Evolutionary conservation across 495 filamentous ascomycete species (phyloP).

Genomic region (Aeminium ludgeri): DNA sequence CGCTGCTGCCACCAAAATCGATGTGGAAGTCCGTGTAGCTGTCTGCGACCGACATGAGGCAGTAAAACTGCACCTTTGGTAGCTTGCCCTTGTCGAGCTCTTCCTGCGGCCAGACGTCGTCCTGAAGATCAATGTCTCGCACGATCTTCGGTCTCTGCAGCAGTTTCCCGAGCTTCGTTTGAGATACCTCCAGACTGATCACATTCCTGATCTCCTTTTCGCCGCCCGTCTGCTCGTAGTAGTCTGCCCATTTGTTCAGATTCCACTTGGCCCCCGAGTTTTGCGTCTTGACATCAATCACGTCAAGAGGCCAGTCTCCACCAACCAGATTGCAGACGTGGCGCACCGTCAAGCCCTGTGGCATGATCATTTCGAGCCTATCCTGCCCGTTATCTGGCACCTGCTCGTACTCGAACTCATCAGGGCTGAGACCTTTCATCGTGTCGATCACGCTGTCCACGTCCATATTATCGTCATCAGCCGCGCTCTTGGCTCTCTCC

Average conservation of each 20-base stretch:
- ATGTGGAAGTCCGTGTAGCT: constrained; percentile 72
- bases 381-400: constrained; percentile 47
- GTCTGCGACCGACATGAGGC: constrained; percentile 63
- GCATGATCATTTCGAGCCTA: constrained; percentile 58
- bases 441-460: neutral
- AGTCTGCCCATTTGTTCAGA: constrained; percentile 56
- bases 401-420: constrained; percentile 27
- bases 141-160: constrained; percentile 55
- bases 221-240: constrained; percentile 47
- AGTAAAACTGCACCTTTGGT: constrained; percentile 54
- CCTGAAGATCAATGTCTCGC: constrained; percentile 54
- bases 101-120: constrained; percentile 53
- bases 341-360: constrained; percentile 47
- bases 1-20: constrained; percentile 63
- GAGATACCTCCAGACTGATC: constrained; percentile 60
- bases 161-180: constrained; percentile 45
- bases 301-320: constrained; percentile 46
- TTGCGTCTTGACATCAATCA: constrained; percentile 64
- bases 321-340: constrained; percentile 51
- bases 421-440: neutral
- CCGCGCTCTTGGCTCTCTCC: neutral
- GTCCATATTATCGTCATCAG: neutral
- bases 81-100: constrained; percentile 38
- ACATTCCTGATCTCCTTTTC: constrained; percentile 55
- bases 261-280: constrained; percentile 56